Evolutionary conservation across 2,329 filamentous ascomycete species (phyloP).

Genomic region (Trichoderma lentiforme): DNA sequence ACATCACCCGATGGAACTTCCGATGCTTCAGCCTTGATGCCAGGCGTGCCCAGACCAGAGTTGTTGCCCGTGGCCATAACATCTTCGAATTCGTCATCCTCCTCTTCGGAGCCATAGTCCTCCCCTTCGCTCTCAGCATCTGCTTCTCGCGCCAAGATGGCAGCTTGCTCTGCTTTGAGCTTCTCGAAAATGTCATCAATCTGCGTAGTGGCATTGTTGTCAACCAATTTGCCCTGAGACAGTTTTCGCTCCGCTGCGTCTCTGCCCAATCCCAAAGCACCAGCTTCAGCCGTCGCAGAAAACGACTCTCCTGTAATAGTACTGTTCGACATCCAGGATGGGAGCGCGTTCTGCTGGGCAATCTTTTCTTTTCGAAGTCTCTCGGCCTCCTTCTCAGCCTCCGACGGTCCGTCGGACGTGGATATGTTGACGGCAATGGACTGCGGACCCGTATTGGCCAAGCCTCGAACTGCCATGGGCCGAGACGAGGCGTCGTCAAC

Average conservation of each 20-base stretch:
- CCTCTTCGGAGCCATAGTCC: conserved; percentile 35
- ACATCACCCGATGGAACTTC: conserved; percentile 22
- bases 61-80: conserved; percentile 39
- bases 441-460: conserved; percentile 63
- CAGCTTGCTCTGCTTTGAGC: conserved; percentile 59
- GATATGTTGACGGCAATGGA: conserved; percentile 69
- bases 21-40: conserved; percentile 36
- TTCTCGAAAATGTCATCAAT: conserved; percentile 67
- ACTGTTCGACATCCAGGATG: conserved; percentile 68
- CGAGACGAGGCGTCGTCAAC: conserved; percentile 52
- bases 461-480: conserved; percentile 67
- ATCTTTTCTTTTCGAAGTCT: conserved; percentile 62
- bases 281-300: conserved; percentile 30
- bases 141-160: conserved; percentile 31
- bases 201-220: conserved; percentile 52
- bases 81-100: conserved; percentile 50
- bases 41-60: conserved; percentile 33
- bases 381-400: conserved; percentile 64
- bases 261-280: conserved; percentile 31
- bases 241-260: conserved; percentile 48
- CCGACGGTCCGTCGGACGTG: conserved; percentile 60
- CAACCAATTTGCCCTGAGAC: conserved; percentile 35
- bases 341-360: conserved; percentile 65
- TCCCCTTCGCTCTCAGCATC: conserved; percentile 34
- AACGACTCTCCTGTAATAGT: conserved; percentile 65